Base-by-base conservation (phyloP, 352 stramenopile genomes). In the Pythium pyrilobum region DNA sequence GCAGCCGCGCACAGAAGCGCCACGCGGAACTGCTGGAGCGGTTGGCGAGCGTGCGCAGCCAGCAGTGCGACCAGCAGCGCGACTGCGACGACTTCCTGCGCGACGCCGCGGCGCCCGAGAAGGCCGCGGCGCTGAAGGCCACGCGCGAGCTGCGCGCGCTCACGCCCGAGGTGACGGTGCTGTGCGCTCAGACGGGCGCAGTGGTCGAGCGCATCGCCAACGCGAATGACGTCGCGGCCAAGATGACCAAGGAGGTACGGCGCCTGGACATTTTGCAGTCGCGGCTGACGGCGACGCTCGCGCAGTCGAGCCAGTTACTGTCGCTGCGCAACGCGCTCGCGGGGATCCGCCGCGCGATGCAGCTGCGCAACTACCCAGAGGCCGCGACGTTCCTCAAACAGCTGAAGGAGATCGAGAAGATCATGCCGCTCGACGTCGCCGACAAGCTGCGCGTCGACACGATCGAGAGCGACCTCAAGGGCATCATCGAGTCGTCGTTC, bases 161-260 rank as follows among this genome's bases (percentile, higher is more conserved):
- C n/a, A 69, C 77, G 11, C 80, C 82, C 34, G 76, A 88, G 6
- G 81, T 89, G 29, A 81, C 73, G 3, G 69, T 85, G 43, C 73
- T 95, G 13, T 74, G 82, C 39, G 76, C 70, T 23, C 81, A 90
- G 57, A 95, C 85, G 10, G 77, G 79, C 24, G 78, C 82, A 23
- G 82, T 95, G 37, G 85, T 89, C 12, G 80, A 92, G 64, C 79
- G 81, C 39, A 81, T 95, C 38, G 81, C 76, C 12, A 92, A 92
- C 38, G 82, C 85, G 4, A 92, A 95, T 60, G 85, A 95, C n/a
- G 79, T 95, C 10, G 85, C 82, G 6, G 85, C 88, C 51, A 93
- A 92, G 62, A 95, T 95, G 85, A 93, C 85, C 42, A 71, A 74
- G 28, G 83, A 95, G 28, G 82, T 95, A 47, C 79, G 85, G 21